phyloP scores from a whole-genome alignment of 148 eudicot genomes.

The Cornus florida region DNA sequence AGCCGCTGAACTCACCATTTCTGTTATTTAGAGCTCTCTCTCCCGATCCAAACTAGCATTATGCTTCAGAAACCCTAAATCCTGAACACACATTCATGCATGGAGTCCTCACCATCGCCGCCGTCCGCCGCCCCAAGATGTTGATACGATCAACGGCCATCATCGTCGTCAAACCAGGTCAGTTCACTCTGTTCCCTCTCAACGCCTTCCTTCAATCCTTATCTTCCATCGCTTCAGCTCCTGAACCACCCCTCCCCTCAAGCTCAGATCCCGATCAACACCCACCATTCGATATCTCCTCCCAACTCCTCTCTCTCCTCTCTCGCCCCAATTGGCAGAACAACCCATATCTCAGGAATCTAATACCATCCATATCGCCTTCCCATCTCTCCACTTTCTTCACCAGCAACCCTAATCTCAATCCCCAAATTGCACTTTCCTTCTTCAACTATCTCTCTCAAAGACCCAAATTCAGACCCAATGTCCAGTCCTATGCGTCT shows the following conservation, averaged over 20 bases:
- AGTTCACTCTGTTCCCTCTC: constrained; percentile 13
- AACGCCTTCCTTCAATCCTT: constrained; percentile 2
- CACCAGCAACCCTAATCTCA: constrained; percentile 34
- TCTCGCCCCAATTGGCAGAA: constrained; percentile 70
- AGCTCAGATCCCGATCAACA: neutral
- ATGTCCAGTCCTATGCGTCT: constrained; percentile 36
- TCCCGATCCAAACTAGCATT: neutral
- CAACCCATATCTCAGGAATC: constrained; percentile 44
- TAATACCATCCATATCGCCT: constrained; percentile 51
- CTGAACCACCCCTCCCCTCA: constrained; percentile 5
- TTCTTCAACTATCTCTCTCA: constrained; percentile 46
- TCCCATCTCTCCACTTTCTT: constrained; percentile 50
- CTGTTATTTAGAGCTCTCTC: neutral
- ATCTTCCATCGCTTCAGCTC: neutral
- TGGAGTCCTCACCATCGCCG: neutral
- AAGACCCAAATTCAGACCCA: constrained; percentile 48
- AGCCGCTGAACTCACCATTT: constrained; percentile 2
- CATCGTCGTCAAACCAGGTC: constrained; percentile 13
- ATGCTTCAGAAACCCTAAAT: neutral
- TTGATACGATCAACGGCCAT: constrained; percentile 34
- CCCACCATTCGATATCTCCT: constrained; percentile 14
- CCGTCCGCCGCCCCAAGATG: constrained; percentile 3
- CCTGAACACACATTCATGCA: neutral
- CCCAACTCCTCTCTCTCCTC: constrained; percentile 44
- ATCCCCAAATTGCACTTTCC: constrained; percentile 45